These are phyloP conservation scores for Aspergillus versicolor DNA, from an alignment of 2,329 filamentous ascomycete genomes.

Conservation along the genomic window DNA sequence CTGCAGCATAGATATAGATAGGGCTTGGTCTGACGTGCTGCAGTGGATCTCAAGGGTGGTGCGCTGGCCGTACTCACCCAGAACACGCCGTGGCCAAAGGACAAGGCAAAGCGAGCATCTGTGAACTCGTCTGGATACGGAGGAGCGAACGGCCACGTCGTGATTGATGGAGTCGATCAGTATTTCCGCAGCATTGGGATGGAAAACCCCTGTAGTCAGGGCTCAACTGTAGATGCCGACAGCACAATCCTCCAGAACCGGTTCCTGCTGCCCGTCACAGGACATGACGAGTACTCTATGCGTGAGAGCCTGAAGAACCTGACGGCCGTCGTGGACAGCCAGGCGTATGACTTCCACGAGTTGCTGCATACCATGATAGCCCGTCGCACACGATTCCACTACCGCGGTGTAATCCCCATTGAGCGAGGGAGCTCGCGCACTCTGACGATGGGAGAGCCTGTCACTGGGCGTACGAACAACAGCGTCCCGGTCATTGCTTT, in stretches of 20 bases:
- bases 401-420: neutral
- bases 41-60: neutral
- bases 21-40: too few species aligned
- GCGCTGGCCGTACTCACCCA: slow-evolving; percentile 31
- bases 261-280: neutral
- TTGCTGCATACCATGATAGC: neutral
- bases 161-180: slow-evolving; percentile 34
- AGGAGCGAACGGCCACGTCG: slow-evolving; percentile 38
- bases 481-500: neutral
- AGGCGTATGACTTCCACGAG: neutral
- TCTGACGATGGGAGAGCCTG: too few species aligned
- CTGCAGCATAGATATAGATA: too few species aligned
- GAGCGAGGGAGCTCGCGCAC: neutral
- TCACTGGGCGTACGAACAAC: neutral
- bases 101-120: too few species aligned
- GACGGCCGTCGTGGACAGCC: neutral
- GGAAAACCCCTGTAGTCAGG: neutral
- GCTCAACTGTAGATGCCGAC: neutral
- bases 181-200: neutral
- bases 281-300: neutral
- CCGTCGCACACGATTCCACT: neutral
- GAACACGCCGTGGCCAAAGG: too few species aligned
- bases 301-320: neutral
- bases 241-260: neutral
- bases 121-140: slow-evolving; percentile 49